Percentiles rank a stretch among this genome's conserved stretches.
phyloP scores from a whole-genome alignment of 2,329 filamentous ascomycete species.

The Chalaropsis ovoidea region DNA sequence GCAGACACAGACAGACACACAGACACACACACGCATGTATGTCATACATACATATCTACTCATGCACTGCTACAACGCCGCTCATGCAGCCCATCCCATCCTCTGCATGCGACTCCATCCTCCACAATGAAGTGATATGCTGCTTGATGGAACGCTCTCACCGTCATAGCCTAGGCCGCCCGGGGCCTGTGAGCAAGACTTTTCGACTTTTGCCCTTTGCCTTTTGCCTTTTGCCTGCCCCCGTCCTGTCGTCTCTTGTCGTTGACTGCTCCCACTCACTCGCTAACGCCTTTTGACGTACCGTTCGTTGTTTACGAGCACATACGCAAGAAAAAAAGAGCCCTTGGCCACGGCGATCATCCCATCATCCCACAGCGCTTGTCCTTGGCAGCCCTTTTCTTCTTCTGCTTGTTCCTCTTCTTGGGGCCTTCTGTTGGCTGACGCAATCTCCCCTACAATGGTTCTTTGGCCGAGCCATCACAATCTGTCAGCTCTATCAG shows the following conservation, averaged over 20 bases:
- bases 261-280: neutral
- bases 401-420: neutral
- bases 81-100: too few species aligned
- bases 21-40: neutral
- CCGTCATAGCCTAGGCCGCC: neutral
- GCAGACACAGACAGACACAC: neutral
- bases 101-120: neutral
- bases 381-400: neutral
- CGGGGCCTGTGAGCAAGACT: neutral
- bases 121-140: neutral
- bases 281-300: neutral
- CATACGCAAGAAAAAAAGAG: neutral
- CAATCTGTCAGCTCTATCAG: conserved; percentile 8
- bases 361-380: neutral
- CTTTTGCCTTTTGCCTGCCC: neutral
- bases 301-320: neutral
- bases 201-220: neutral
- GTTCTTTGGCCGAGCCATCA: neutral
- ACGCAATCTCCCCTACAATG: neutral
- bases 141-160: neutral
- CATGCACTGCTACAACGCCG: neutral
- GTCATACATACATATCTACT: neutral
- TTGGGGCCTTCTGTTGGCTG: too few species aligned
- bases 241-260: neutral
- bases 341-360: neutral